Evolutionary conservation across 2,329 filamentous ascomycete species (phyloP).

Genomic region (Arthroderma sp.): DNA sequence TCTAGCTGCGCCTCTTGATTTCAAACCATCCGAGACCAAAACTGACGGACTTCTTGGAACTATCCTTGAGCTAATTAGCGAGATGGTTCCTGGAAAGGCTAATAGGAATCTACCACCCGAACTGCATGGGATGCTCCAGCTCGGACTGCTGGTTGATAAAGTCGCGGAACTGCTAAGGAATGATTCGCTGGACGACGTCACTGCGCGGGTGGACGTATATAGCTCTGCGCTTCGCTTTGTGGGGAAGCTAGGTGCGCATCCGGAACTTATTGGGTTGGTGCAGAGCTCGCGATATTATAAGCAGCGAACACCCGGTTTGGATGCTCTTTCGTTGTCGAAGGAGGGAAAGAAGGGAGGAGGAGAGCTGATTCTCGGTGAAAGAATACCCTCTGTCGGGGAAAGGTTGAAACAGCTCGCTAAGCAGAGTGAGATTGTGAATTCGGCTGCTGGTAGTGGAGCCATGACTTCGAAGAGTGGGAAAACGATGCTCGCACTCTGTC

Average conservation of each 20-base stretch:
- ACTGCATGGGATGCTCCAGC: conserved; percentile 21
- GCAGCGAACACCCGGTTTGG: conserved; percentile 22
- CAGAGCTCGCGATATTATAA: conserved; percentile 23
- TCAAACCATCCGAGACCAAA: conserved; percentile 6
- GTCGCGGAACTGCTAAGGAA: conserved; percentile 28
- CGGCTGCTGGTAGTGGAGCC: conserved; percentile 11
- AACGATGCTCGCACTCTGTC: conserved; percentile 23
- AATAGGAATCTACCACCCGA: conserved; percentile 16
- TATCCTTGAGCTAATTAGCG: conserved; percentile 15
- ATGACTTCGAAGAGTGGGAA: conserved; percentile 15
- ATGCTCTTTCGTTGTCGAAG: conserved; percentile 17
- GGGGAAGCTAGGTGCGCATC: conserved; percentile 20
- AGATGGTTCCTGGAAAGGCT: conserved; percentile 5
- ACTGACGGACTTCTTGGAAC: conserved; percentile 16
- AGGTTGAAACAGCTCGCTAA: conserved; percentile 18
- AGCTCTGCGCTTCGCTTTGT: conserved; percentile 29
- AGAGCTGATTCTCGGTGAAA: conserved; percentile 6
- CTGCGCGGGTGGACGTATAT: conserved; percentile 24
- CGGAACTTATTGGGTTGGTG: conserved; percentile 20
- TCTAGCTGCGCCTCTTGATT: background rate
- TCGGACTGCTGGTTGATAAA: conserved; percentile 25
- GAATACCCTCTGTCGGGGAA: conserved; percentile 5
- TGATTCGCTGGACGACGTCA: conserved; percentile 28
- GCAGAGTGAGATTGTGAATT: conserved; percentile 22
- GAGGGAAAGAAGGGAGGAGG: background rate